Evolutionary conservation across 768 basidiomycete species (phyloP), one percentile per base, ranked within the genome.

Genomic region (Lentinula aciculospora): DNA sequence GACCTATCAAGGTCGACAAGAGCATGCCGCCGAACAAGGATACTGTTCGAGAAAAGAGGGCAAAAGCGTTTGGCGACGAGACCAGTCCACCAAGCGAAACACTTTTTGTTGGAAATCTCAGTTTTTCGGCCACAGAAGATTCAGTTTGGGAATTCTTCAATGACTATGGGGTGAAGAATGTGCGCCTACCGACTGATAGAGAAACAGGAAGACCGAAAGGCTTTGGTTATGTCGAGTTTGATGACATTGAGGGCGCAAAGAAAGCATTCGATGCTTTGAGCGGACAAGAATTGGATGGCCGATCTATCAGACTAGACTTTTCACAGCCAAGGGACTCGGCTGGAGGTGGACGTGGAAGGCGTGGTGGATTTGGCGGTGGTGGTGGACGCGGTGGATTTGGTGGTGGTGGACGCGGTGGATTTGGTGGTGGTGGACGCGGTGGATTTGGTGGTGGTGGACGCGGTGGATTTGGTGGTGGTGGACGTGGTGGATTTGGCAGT

Each of bases 151-250:
- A 89, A 70, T 80, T 85, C 64, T 99, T 98, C 72, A 86, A 84
- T 61, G 92, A 94, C 67, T 87, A 86, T 68, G 92, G 92, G 58
- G 83, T 97, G 61, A 89, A 90, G 76, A 87, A 77, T 66, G 92
- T 98, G 39, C 84, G 94, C 57, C 75, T 99, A 50, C 94, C 94
- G 29, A 97, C 94, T 37, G 94, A 98, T 71, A 80, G 92, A 63
- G 97, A 99, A 50, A 81, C 89, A 6, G 94, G 94, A 28, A 81
- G 78, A 60, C 86, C 92, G 46, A 98, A 98, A 72, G 97, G 97
- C 66, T 98, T 96, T 72, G 97, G 86, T 21, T 98, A 98, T 72
- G 90, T 99, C 67, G 94, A 98, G 72, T 97, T 95, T 72, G 83
- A 86, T 63, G 86, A 88, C 64, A 66, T 92, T 37, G 89, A 86